Evolutionary conservation across 805 yeast genomes (phyloP).

Genomic region (Teunomyces lycoperdinae): DNA sequence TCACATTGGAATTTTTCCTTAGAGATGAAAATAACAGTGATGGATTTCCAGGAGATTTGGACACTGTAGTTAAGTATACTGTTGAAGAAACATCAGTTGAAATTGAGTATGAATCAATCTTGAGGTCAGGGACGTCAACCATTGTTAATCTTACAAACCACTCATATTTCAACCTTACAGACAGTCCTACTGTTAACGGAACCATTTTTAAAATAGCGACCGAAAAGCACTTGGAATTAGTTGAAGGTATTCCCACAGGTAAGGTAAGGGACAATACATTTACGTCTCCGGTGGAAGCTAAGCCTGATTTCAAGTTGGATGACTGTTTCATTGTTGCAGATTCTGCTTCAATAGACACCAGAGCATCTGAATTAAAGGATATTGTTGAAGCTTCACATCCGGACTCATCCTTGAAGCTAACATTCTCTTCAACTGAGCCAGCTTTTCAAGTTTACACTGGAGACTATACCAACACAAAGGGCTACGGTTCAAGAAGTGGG

Average conservation of each 20-base stretch:
- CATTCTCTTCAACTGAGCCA: conserved; percentile 59
- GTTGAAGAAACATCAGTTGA: conserved; percentile 38
- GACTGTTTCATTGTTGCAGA: conserved; percentile 49
- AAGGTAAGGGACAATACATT: conserved; percentile 23
- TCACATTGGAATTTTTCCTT: conserved; percentile 35
- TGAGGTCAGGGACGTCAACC: conserved; percentile 40
- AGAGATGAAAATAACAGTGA: conserved; percentile 47
- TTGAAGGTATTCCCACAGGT: conserved; percentile 48
- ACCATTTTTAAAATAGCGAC: conserved; percentile 33
- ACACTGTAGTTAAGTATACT: conserved; percentile 45
- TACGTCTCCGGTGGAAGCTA: conserved; percentile 17
- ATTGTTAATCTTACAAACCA: conserved; percentile 61
- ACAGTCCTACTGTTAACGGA: conserved; percentile 28
- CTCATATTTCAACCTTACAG: conserved; percentile 53
- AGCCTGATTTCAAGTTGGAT: conserved; percentile 23
- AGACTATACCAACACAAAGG: conserved; percentile 42
- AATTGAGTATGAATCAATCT: conserved; percentile 46
- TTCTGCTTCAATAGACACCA: conserved; percentile 44
- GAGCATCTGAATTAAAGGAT: conserved; percentile 30
- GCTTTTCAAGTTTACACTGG: conserved; percentile 67
- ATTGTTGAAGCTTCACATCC: conserved; percentile 47
- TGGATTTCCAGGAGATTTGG: conserved; percentile 62
- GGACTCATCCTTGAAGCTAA: conserved; percentile 38
- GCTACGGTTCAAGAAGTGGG: conserved; percentile 44
- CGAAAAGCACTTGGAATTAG: conserved; percentile 42